Conservation (phyloP, 768 basidiomycete species). For the Mycena latifolia region DNA sequence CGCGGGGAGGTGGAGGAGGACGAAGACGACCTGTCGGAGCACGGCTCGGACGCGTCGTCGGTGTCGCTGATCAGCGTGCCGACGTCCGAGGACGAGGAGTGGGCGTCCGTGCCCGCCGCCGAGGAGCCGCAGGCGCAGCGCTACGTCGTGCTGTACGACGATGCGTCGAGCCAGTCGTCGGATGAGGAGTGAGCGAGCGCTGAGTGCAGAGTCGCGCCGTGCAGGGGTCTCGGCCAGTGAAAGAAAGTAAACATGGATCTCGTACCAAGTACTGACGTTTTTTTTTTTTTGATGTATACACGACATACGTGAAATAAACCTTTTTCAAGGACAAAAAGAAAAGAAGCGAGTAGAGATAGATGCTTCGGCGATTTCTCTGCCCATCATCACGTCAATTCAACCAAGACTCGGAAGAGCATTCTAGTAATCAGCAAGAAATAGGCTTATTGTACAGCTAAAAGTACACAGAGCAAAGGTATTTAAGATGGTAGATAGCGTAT, state of each 20-base stretch:
- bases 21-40: constrained; percentile 49
- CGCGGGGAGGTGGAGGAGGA: constrained; percentile 38
- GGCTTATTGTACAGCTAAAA: no score
- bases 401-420: no score
- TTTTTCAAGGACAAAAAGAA: constrained; percentile 24
- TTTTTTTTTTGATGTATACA: constrained; percentile 26
- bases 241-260: constrained; percentile 19
- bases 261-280: constrained; percentile 20
- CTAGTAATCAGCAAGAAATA: no score
- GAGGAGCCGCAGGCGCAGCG: constrained; percentile 56
- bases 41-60: constrained; percentile 61
- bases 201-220: constrained; percentile 11
- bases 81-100: constrained; percentile 67
- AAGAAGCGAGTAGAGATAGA: no score
- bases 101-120: constrained; percentile 47
- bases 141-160: constrained; percentile 82
- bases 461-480: no score
- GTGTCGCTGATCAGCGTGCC: constrained; percentile 73
- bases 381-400: no score
- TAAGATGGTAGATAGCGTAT: no score
- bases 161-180: constrained; percentile 50
- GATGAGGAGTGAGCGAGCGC: constrained; percentile 57
- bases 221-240: constrained; percentile 5
- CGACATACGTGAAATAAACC: constrained; percentile 37
- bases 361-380: no score